Conservation (phyloP, 2,329 filamentous ascomycete genomes). For the Drechslerella coelobrocha region DNA sequence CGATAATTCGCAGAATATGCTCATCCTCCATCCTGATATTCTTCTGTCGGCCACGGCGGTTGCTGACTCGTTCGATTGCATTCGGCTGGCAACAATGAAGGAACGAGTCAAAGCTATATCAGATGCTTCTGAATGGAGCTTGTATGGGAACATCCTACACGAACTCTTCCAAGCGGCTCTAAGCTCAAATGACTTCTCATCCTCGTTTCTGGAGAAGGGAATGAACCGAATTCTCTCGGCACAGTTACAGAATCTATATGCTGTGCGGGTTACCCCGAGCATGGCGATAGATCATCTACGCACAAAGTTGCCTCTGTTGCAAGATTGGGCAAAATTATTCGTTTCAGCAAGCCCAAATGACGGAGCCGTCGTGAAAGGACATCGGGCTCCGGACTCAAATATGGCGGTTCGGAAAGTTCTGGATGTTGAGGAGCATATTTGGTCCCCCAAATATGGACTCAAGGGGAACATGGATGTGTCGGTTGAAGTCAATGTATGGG, state of each 20-base stretch:
- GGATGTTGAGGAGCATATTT: conserved; percentile 96
- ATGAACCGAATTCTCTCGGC: conserved; percentile 74
- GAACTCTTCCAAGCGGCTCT: conserved; percentile 94
- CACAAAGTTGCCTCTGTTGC: conserved; percentile 81
- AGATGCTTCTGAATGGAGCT: conserved; percentile 77
- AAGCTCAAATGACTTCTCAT: conserved; percentile 80
- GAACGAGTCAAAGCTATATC: conserved; percentile 92
- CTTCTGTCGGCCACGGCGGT: conserved; percentile 93
- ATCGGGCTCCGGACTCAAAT: conserved; percentile 73
- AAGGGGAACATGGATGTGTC: conserved; percentile 99
- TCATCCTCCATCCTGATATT: conserved; percentile 94
- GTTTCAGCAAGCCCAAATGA: conserved; percentile 72
- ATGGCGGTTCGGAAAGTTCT: conserved; percentile 92
- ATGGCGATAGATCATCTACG: conserved; percentile 80
- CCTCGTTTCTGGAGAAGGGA: conserved; percentile 69
- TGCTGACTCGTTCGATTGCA: conserved; percentile 93
- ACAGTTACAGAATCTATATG: conserved; percentile 88
- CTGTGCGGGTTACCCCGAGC: conserved; percentile 76
- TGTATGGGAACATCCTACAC: conserved; percentile 93
- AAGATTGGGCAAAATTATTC: conserved; percentile 82
- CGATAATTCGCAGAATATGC: conserved; percentile 79
- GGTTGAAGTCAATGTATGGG: conserved; percentile 81
- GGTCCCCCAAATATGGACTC: conserved; percentile 95
- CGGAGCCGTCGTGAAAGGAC: conserved; percentile 76
- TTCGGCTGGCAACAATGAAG: conserved; percentile 87